Base-by-base conservation (phyloP, 176 grass and related monocot species). In the Triticum dicoccoides region DNA sequence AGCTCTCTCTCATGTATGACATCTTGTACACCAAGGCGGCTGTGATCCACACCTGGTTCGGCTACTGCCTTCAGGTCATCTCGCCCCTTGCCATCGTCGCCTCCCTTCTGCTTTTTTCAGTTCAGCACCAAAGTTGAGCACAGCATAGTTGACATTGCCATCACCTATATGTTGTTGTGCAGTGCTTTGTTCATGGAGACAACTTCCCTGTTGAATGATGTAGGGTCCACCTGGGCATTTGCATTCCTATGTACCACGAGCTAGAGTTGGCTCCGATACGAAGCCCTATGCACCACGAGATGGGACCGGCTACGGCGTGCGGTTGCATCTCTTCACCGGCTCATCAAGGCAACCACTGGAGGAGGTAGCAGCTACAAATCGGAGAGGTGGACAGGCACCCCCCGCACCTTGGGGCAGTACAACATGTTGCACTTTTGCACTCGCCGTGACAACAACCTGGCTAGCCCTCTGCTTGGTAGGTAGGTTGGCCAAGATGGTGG, bases 1-100 rank as follows among this genome's bases (percentile, higher is more conserved):
- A 62, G 37, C 37, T 38, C 37, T 38, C 37, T 1, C 37, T 38
- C 37, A 38, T 38, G 37, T 38, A 38, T 38, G 37, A 38, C 37
- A 38, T 38, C 37, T 38, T 38, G 37, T 38, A 38, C 37, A 38
- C 37, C 37, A 38, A 38, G 37, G 37, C 37, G 37, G 37, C 37
- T 38, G 37, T 38, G 37, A 38, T 38, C 37, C 37, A 38, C 20
- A 61, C 58, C 58, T 62, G 6, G n/a, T 9, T 10, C 54, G 11
- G 61, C 73, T 11, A 25, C 80, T 12, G 65, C 85, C 9, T 49
- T 66, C 3, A 12, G 74, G 8, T 74, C 87, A n/a, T 84, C 87
- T 66, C 6, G 9, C 11, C 30, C 13, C 20, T 44, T 24, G 59
- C 59, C 7, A 8, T 24, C 21, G 37, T 38, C 37, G 37, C 37